Base-by-base conservation (phyloP, 768 basidiomycete species). In the Termitomyces sp. region DNA sequence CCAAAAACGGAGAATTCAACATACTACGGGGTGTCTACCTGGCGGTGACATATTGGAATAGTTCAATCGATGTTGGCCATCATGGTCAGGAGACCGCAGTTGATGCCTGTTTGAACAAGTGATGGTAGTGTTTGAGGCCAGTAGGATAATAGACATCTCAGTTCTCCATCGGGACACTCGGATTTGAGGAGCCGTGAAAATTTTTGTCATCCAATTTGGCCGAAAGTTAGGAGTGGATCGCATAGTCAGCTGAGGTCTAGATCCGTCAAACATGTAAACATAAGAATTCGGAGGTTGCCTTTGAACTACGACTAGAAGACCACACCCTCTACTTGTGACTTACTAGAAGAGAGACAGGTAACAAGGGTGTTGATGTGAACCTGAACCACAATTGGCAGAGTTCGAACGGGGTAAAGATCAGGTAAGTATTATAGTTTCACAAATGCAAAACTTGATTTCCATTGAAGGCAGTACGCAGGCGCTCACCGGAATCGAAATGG, bases 201-300 rank as follows among this genome's bases (percentile, higher is more conserved):
- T 34, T 6, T n/a, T 4, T n/a, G 24, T 10, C 7, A n/a, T 7
- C 4, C 20, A 13, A 44, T 44, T 16, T 24, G 40, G 67, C n/a
- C n/a, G n/a, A n/a, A n/a, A n/a, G 67, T 54, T 66, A 70, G 65
- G 69, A 71, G 7, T 68, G 69, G 24, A 71, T 47, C 2, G 70
- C 68, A 42, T 68, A 70, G n/a, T 64, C 66, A 0, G 68, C 68
- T 32, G 62, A 61, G 55, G 8, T 39, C 40, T 62, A 62, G 66
- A 61, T 65, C 81, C 79, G 62, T 82, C 81, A 62, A 68, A 81
- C 3, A 79, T 76, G 61, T 79, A 82, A 0, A 70, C 79, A 47
- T 79, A 80, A 3, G 76, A 64, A 22, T 56, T 64, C 39, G 65
- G 64, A n/a, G n/a, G n/a, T n/a, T n/a, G n/a, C n/a, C n/a, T n/a